Evolutionary conservation across 2,329 filamentous ascomycete species (phyloP), one percentile per base, ranked within the genome.

Genomic region (Sclerotinia sclerotiorum): DNA sequence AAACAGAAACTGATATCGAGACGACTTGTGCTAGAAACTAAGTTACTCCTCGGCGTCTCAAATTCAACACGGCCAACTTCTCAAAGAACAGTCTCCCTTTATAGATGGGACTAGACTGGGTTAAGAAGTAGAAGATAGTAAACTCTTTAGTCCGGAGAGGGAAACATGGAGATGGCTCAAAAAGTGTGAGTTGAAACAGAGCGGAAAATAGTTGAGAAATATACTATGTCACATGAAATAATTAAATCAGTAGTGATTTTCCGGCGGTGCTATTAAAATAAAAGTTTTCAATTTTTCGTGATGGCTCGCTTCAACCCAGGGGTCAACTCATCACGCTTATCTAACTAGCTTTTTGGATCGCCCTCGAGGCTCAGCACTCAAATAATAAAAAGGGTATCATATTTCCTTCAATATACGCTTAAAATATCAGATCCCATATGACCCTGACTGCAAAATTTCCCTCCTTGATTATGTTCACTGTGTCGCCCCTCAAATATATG

Each of bases 301-400:
- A 27, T 13, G 21, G 29, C 60, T 63, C 60, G 46, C 29, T 63
- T 51, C 32, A 27, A 15, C n/a, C 29, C 21, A 51, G 7, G 19
- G 44, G 7, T 8, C 10, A 51, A 21, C 5, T 10, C n/a, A 62
- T 62, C 46, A 51, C 46, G 27, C 10, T 10, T 19, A 27, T 62
- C 60, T 39, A 39, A 46, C n/a, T n/a, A 49, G 42, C 27, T 13
- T 24, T 49, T 11, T 35, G 21, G 17, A 27, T n/a, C n/a, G 10
- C 24, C 35, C 32, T 39, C 60, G 48, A 42, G 48, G 60, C 46
- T 15, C 48, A 19, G 10, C 24, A 19, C 11, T 3, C 17, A 27
- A 21, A 51, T 39, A 39, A 27, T 15, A 15, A 32, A 63, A 7
- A 63, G 60, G 60, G 60, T 63, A 63, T 63, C 60, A 51, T 51